Conservation (phyloP, 331 rosid species). For the Acacia pycnantha region DNA sequence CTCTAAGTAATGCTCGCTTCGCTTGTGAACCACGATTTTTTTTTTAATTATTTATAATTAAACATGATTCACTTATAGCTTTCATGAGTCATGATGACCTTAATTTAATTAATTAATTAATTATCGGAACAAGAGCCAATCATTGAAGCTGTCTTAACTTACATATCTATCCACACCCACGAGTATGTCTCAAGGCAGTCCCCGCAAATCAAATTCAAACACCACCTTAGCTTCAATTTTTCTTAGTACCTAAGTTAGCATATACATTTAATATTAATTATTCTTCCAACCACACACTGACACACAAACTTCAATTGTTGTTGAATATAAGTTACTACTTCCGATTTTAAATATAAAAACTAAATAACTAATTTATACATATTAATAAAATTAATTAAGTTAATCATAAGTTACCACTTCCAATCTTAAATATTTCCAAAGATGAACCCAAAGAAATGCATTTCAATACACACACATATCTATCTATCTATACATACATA, state of each 20-base stretch:
- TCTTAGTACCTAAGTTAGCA: neutral
- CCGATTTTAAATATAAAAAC: no score
- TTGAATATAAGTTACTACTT: no score
- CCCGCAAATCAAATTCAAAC: slow-evolving; percentile 29
- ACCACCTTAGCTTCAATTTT: neutral
- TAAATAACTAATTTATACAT: no score
- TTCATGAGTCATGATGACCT: neutral
- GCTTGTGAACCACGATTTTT: slow-evolving; percentile 52
- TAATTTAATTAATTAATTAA: slow-evolving; percentile 7
- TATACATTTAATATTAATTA: no score
- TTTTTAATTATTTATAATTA: slow-evolving; percentile 8
- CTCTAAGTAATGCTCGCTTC: slow-evolving; percentile 38
- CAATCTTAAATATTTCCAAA: no score
- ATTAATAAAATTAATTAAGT: no score
- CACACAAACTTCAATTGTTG: no score
- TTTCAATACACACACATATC: no score
- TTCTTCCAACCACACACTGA: no score
- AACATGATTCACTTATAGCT: neutral
- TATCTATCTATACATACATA: no score
- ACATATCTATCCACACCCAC: slow-evolving; percentile 13
- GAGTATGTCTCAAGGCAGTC: slow-evolving; percentile 44
- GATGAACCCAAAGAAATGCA: no score
- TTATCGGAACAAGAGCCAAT: slow-evolving; percentile 13
- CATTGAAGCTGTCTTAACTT: slow-evolving; percentile 25
- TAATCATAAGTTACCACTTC: no score